Evolutionary conservation across 2,329 filamentous ascomycete species (phyloP).

Genomic region (Aspergillus vadensis): DNA sequence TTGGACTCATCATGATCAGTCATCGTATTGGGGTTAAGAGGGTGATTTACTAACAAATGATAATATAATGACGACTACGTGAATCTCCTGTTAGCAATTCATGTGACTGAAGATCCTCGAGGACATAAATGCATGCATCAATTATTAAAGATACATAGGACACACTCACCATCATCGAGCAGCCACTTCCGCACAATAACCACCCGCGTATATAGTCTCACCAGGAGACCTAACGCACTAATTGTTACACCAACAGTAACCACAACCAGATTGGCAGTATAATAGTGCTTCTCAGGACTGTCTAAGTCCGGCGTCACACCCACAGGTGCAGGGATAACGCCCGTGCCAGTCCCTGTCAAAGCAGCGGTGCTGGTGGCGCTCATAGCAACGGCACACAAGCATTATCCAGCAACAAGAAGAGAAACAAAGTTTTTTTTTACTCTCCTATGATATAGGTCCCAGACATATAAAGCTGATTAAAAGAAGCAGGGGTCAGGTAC

Average conservation of each 20-base stretch:
- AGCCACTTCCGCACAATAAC: slow-evolving; percentile 3
- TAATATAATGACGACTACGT: neutral
- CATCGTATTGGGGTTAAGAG: too few species aligned
- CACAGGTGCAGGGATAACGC: neutral
- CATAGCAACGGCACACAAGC: slow-evolving; percentile 1
- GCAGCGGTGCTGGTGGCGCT: neutral
- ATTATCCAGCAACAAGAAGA: neutral
- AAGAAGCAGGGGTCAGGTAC: too few species aligned
- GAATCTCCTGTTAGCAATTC: neutral
- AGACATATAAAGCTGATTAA: too few species aligned
- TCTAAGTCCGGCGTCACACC: neutral
- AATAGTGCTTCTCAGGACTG: neutral
- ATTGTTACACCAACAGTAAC: neutral
- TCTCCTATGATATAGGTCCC: neutral
- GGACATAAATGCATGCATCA: neutral
- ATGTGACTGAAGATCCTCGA: neutral
- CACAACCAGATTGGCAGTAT: neutral
- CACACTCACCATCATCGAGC: slow-evolving; percentile 5
- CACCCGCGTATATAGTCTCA: slow-evolving; percentile 1
- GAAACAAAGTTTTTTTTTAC: neutral
- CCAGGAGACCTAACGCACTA: neutral
- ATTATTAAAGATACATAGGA: too few species aligned
- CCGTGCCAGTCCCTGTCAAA: neutral
- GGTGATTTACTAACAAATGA: neutral
- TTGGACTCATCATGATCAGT: neutral